Base-by-base conservation (phyloP, 305 asterid genomes). In the Vinca major region DNA sequence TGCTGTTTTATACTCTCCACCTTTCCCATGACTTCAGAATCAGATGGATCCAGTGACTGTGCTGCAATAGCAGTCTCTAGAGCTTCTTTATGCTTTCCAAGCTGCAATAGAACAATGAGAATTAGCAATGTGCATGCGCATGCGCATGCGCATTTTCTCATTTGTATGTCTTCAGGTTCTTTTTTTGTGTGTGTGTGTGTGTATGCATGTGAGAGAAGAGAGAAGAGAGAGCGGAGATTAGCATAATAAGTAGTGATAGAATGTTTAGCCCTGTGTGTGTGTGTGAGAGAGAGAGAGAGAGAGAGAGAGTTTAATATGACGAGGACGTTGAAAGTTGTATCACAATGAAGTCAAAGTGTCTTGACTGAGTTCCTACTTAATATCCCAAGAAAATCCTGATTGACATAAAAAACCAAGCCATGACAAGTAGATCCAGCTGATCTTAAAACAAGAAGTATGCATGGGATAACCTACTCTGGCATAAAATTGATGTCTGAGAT, bases 81-180 rank as follows among this genome's bases (percentile, higher is more conserved):
- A 13, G 98, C 98, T 75, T 89, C 96, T 85, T 82, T 82, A 73
- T 86, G 89, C 72, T 87, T 86, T 55, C 85, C 89, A 79, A 88
- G 80, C 99, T 94, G 85, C 84, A 81, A 58, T 74, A 52, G 21
- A 39, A 61, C 43, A 58, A 37, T 13, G 19, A 50, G 54, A 50
- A 13, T 50, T 14, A 50, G 54, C 19, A 50, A 12, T 8, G 9
- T 10, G 51, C 2, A 17, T 9, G 41, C 41, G 14, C 9, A 12
- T 8, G 9, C 2, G 51, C 2, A 17, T 9, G 41, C 41, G 14
- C 9, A 17, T 13, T 45, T 20, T 44, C 26, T 21, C 7, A 4
- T 41, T 3, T 26, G 33, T 26, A 41, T 41, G 33, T 26, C 33
- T 26, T 26, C 1, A 26, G 0, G 33, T 26, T 26, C 1, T 26